Conservation (phyloP, 345 rosid species). For the Aquilaria yunnanensis region DNA sequence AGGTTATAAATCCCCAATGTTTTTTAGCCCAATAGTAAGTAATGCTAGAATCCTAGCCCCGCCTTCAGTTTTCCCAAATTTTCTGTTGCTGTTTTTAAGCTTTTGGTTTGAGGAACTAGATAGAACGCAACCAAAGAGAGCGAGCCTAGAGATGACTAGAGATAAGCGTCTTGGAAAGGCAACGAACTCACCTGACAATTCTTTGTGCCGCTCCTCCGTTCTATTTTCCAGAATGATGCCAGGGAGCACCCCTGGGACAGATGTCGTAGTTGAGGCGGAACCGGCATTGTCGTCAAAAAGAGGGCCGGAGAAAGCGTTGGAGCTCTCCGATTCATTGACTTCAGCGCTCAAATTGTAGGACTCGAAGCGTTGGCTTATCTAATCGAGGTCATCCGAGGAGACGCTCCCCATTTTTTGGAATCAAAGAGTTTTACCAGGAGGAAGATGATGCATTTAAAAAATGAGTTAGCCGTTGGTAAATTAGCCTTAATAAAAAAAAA, state of each 20-base stretch:
- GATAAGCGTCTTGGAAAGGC: background rate
- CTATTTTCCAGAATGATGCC: conserved; percentile 50
- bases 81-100: background rate
- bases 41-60: background rate
- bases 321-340: conserved; percentile 91
- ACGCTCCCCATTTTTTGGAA: conserved; percentile 48
- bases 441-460: too few species aligned
- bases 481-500: too few species aligned
- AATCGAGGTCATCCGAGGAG: conserved; percentile 57
- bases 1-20: background rate
- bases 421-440: background rate
- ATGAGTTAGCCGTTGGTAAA: too few species aligned
- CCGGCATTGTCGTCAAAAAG: conserved; percentile 57
- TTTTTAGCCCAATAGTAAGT: background rate
- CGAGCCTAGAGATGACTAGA: background rate
- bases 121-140: background rate
- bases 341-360: conserved; percentile 94
- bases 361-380: conserved; percentile 68
- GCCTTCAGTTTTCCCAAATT: background rate
- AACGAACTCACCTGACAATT: conserved; percentile 52
- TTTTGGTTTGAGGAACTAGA: background rate
- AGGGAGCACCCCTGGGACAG: conserved; percentile 40
- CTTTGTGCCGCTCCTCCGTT: conserved; percentile 40
- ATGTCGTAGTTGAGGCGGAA: conserved; percentile 51
- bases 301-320: conserved; percentile 60